phyloP scores from a whole-genome alignment of 2,329 filamentous ascomycete species.

The Coleophoma eucalyptorum region DNA sequence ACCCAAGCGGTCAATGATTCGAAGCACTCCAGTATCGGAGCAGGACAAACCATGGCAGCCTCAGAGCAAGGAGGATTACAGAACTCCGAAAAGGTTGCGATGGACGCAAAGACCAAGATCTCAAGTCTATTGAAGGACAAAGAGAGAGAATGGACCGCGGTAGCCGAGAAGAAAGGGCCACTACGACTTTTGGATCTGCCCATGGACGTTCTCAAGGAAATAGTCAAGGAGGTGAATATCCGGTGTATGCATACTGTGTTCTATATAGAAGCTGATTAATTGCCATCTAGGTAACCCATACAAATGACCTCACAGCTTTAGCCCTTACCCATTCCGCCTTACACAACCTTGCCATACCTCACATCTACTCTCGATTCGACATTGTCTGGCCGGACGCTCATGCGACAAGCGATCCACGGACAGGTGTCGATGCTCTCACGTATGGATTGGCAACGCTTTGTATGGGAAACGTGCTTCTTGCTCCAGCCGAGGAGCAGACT shows the following conservation, averaged over 20 bases:
- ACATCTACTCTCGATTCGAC: slow-evolving; percentile 82
- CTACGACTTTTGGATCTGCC: slow-evolving; percentile 71
- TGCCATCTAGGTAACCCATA: slow-evolving; percentile 63
- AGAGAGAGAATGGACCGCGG: slow-evolving; percentile 63
- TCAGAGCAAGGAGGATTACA: slow-evolving; percentile 11
- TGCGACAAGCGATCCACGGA: slow-evolving; percentile 58
- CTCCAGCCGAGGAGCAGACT: slow-evolving; percentile 10
- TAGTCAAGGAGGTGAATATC: slow-evolving; percentile 67
- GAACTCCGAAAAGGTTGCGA: slow-evolving; percentile 13
- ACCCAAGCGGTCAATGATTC: slow-evolving; percentile 15
- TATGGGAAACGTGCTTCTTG: slow-evolving; percentile 60
- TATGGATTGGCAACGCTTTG: slow-evolving; percentile 79
- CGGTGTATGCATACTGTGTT: slow-evolving; percentile 5
- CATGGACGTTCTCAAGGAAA: slow-evolving; percentile 72
- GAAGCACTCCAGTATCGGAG: slow-evolving; percentile 13
- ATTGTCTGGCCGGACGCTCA: slow-evolving; percentile 82
- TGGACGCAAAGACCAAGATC: slow-evolving; percentile 25
- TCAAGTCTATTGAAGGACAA: slow-evolving; percentile 51
- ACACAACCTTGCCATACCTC: slow-evolving; percentile 69
- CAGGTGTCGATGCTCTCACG: slow-evolving; percentile 77
- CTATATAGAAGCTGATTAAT: neutral
- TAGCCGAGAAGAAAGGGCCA: slow-evolving; percentile 53
- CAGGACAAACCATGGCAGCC: slow-evolving; percentile 14
- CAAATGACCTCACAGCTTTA: slow-evolving; percentile 76
- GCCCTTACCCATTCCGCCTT: slow-evolving; percentile 76